Base-by-base conservation (phyloP, 2,329 filamentous ascomycete species). In the Trichophyton mentagrophytes region DNA sequence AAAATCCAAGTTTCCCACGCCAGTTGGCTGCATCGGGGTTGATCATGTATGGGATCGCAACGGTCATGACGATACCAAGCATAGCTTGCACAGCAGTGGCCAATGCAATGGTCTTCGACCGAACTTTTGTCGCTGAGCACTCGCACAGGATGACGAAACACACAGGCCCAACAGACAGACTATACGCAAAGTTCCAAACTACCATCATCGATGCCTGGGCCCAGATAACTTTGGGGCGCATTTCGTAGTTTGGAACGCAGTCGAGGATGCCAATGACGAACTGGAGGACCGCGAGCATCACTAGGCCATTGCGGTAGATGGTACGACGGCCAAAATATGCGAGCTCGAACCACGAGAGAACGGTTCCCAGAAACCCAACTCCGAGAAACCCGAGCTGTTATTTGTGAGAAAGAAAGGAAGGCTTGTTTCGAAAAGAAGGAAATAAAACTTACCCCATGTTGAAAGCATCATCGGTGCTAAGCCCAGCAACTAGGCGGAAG, bases 101-200 rank as follows among this genome's bases (percentile, higher is more conserved):
- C 17, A 77, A 66, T 33, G 69, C 68, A 60, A 69, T 78, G n/a
- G 78, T 81, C 51, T 76, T 76, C 61, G 76, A 76, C 0, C 75
- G 70, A 1, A 78, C 67, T 1, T 66, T 66, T 2, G 78, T 71
- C 0, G 75, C 76, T 0, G 70, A 74, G n/a, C 68, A 79, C 65
- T 79, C 79, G 3, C 77, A 77, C 1, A 78, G 72, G 47, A 78
- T 71, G 38, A 75, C 74, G 38, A 80, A 81, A 47, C 71, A 72
- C 51, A 76, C 67, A 7, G 73, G 70, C 1, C 75, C 76, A 58
- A 77, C 71, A 0, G 73, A 76, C 38, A 72, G 59, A 40, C 72
- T 70, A 63, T 76, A 77, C 5, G 74, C 66, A 60, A 75, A 70
- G 4, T 72, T 69, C 63, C 73, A 76, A 25, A 76, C 66, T 6